Percentiles rank a stretch among this genome's conserved stretches.
These are phyloP conservation scores for Ustilago esculenta DNA, from an alignment of 1,284 basidiomycete species.

Conservation along the genomic window DNA sequence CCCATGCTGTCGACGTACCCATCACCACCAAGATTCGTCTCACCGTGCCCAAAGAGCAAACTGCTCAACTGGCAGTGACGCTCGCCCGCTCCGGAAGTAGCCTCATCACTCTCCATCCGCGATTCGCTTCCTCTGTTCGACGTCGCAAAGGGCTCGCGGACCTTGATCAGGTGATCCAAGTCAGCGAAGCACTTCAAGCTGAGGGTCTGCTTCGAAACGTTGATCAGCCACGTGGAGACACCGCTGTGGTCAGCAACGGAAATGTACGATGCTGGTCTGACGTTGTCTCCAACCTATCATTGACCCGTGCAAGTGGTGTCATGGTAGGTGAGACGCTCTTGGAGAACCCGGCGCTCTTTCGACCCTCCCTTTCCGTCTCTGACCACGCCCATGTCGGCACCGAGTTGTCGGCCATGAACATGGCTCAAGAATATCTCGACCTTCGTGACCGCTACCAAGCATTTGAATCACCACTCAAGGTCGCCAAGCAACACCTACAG, in stretches of 20 bases:
- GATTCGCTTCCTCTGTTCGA: slow-evolving; percentile 75
- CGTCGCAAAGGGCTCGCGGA: slow-evolving; percentile 77
- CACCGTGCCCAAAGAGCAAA: slow-evolving; percentile 70
- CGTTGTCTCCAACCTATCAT: slow-evolving; percentile 71
- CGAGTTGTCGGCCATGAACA: slow-evolving; percentile 2
- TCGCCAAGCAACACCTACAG: slow-evolving; percentile 38
- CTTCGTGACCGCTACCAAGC: slow-evolving; percentile 10
- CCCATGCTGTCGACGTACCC: slow-evolving; percentile 70
- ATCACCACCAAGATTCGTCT: slow-evolving; percentile 73
- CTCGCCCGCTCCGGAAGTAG: slow-evolving; percentile 75
- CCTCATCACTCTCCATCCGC: slow-evolving; percentile 77
- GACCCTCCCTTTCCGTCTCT: background rate
- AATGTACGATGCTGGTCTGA: slow-evolving; percentile 76
- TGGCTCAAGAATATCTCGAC: slow-evolving; percentile 29
- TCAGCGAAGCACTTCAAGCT: slow-evolving; percentile 68
- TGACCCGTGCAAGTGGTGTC: slow-evolving; percentile 76
- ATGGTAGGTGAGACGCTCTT: slow-evolving; percentile 81
- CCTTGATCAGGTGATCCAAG: slow-evolving; percentile 72
- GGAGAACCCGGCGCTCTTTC: slow-evolving; percentile 71
- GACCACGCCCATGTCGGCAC: background rate
- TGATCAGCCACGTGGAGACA: slow-evolving; percentile 57
- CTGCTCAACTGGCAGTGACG: slow-evolving; percentile 72
- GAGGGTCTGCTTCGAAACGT: slow-evolving; percentile 58
- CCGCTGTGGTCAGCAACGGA: slow-evolving; percentile 79
- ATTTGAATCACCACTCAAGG: slow-evolving; percentile 28